phyloP scores from a whole-genome alignment of 2,329 filamentous ascomycete species.

The Ophiostoma sp. region DNA sequence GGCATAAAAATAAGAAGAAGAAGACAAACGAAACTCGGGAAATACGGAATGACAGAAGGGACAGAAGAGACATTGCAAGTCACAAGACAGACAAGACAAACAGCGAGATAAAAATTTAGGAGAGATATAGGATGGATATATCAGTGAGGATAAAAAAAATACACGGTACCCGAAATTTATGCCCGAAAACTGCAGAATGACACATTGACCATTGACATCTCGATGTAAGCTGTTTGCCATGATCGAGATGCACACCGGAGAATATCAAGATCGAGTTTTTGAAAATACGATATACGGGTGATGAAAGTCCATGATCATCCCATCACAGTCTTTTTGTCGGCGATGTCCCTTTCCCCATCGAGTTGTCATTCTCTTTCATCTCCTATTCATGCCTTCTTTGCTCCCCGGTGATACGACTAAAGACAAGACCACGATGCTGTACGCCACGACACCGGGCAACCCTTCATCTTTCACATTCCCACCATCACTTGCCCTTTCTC shows the following conservation, averaged over 20 bases:
- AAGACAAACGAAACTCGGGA: not conserved
- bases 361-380: not conserved
- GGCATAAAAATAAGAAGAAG: not conserved
- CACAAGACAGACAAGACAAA: not conserved
- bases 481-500: not conserved
- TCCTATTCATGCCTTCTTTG: no score
- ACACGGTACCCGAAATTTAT: not conserved
- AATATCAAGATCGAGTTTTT: not conserved
- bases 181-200: not conserved
- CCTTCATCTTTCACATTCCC: not conserved
- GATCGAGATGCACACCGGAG: not conserved
- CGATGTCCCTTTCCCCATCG: not conserved
- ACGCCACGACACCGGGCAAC: not conserved
- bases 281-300: no score
- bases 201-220: not conserved
- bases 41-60: not conserved
- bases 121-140: no score
- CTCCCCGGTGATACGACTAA: not conserved
- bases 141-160: not conserved
- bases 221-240: not conserved
- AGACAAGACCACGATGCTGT: not conserved
- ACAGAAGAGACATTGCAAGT: not conserved
- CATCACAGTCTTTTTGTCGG: no score
- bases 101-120: no score
- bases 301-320: not conserved